Base-by-base conservation (phyloP, 116 monocot genomes). In the Iris pallida region DNA sequence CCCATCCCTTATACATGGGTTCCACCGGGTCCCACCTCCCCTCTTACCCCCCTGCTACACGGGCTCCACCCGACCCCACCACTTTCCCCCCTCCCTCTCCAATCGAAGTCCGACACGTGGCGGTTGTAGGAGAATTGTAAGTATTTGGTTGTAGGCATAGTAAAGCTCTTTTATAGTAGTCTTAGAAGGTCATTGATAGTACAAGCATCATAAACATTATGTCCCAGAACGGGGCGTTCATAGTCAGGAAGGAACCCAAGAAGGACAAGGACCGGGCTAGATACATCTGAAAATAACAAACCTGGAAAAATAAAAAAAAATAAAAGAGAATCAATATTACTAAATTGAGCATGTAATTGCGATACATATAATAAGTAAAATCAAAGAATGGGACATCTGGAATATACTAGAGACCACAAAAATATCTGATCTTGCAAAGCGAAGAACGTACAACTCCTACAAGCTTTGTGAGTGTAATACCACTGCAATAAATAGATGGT, bases 201-300 rank as follows among this genome's bases (percentile, higher is more conserved):
- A n/a, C n/a, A n/a, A n/a, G n/a, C n/a, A n/a, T n/a, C n/a, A n/a
- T n/a, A n/a, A n/a, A n/a, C n/a, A n/a, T n/a, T n/a, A 52, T 14
- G 6, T 14, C 14, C 8, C 1, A 52, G 51, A 10, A 14, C 2
- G 8, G 8, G 51, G n/a, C 51, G 6, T 52, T 52, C 8, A 52
- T 10, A 14, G 2, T 52, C 51, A 5, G 2, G 5, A 73, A 98
- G 65, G 73, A 87, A 98, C 9, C 98, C 98, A 19, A 98, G 83
- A 30, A 98, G 60, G 14, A 98, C 93, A 70, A 98, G 71, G n/a
- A n/a, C n/a, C n/a, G n/a, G 8, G 98, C 92, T 9, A 98, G 74
- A 61, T 87, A 98, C 92, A 98, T 93, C 60, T 93, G 82, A 41
- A 98, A 98, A 75, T 98, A 98, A 47, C 90, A 98, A 3, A 92